phyloP scores from a whole-genome alignment of 2,329 filamentous ascomycete species.

The Diaporthe sp. region DNA sequence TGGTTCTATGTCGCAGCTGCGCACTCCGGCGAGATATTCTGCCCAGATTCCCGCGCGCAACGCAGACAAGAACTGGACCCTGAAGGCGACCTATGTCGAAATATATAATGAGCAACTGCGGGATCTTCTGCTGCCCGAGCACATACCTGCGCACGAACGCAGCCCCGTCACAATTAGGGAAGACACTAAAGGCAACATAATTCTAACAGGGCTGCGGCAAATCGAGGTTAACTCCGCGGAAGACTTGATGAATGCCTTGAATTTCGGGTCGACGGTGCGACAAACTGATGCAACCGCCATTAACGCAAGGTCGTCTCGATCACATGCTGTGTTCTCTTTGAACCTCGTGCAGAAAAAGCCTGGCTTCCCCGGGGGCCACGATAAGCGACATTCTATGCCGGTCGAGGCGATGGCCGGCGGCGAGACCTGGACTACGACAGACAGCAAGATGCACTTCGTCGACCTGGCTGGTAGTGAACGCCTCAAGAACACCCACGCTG shows the following conservation, averaged over 20 bases:
- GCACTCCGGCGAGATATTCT: conserved; percentile 85
- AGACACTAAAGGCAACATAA: conserved; percentile 93
- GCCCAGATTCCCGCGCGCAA: conserved; percentile 62
- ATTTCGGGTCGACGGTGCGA: conserved; percentile 92
- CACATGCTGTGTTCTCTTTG: conserved; percentile 96
- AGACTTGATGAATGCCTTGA: conserved; percentile 89
- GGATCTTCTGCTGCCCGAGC: conserved; percentile 87
- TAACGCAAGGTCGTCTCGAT: conserved; percentile 97
- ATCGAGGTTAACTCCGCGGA: conserved; percentile 92
- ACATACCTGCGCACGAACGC: conserved; percentile 78
- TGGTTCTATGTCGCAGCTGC: conserved; percentile 81
- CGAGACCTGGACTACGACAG: conserved; percentile 83
- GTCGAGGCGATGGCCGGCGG: conserved; percentile 82
- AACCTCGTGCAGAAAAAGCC: conserved; percentile 90
- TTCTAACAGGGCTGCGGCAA: conserved; percentile 90
- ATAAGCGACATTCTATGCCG: conserved; percentile 91
- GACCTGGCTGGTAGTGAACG: conserved; percentile 97
- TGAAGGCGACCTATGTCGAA: conserved; percentile 95
- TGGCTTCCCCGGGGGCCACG: conserved; percentile 67
- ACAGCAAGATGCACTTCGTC: conserved; percentile 99
- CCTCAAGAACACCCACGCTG: conserved; percentile 96
- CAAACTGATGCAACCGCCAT: conserved; percentile 98
- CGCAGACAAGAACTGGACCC: conserved; percentile 84
- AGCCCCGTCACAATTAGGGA: conserved; percentile 90
- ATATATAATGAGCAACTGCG: conserved; percentile 98